These are phyloP conservation scores for Pilaira anomala DNA, from an alignment of 192 early-diverging fungal genomes.

Conservation along the genomic window DNA sequence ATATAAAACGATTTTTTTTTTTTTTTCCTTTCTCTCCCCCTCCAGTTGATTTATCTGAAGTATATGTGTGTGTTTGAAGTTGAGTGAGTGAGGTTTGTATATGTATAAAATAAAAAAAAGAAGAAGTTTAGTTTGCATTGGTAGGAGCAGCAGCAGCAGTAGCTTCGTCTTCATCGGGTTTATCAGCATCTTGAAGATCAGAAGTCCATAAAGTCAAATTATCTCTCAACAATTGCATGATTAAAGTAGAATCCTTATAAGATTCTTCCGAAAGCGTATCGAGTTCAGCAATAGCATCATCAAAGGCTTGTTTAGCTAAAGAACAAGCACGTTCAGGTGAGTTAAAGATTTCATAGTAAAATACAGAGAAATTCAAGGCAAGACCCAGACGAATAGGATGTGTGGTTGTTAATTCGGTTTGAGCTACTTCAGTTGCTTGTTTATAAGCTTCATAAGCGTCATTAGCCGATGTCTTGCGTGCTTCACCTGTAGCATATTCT, in stretches of 20 bases:
- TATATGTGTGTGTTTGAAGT: too few relatives aligned
- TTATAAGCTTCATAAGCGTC: slow-evolving; percentile 90
- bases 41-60: too few relatives aligned
- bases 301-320: slow-evolving; percentile 83
- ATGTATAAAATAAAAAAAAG: too few relatives aligned
- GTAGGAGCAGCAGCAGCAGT: too few relatives aligned
- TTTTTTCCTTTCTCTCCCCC: too few relatives aligned
- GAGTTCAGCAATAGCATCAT: slow-evolving; percentile 91
- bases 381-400: slow-evolving; percentile 97
- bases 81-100: too few relatives aligned
- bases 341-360: slow-evolving; percentile 98
- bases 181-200: slow-evolving; percentile 65
- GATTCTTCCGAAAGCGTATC: slow-evolving; percentile 90
- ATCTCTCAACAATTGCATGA: slow-evolving; percentile 92
- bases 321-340: slow-evolving; percentile 91
- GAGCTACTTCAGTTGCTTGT: slow-evolving; percentile 86
- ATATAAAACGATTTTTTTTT: too few relatives aligned
- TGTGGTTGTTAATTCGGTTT: slow-evolving; percentile 79
- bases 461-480: slow-evolving; percentile 74
- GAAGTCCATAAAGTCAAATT: slow-evolving; percentile 94
- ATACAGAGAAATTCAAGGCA: slow-evolving; percentile 97
- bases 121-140: too few relatives aligned
- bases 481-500: slow-evolving; percentile 87
- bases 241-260: slow-evolving; percentile 94
- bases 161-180: neutral